A percentile compares a stretch with the other conserved stretches of the same genome.
Conservation (phyloP, 192 early-diverging fungal genomes). For the Coemansia sp. region DNA sequence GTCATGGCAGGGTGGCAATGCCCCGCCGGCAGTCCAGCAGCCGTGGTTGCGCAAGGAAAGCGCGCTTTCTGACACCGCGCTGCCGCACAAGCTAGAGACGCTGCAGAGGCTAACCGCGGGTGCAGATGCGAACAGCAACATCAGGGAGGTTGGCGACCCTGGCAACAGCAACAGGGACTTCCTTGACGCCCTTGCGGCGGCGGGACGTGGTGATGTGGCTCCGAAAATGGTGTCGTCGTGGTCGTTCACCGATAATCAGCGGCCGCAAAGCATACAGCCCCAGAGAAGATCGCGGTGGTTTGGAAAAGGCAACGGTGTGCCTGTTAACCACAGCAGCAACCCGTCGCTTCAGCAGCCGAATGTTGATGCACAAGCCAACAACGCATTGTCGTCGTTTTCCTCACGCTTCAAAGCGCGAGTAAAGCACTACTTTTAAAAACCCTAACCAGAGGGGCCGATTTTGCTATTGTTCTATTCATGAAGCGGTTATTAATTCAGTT, state of each 20-base stretch:
- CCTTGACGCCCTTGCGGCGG: constrained; percentile 6
- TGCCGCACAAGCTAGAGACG: constrained; percentile 13
- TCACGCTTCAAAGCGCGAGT: constrained; percentile 32
- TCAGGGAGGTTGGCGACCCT: background rate
- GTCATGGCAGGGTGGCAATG: constrained; percentile 42
- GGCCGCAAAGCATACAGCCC: constrained; percentile 45
- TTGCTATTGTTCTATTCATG: no score
- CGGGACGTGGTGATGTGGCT: background rate
- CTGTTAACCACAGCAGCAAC: constrained; percentile 1
- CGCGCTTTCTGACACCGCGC: constrained; percentile 40
- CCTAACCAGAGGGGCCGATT: no score
- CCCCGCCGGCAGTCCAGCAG: constrained; percentile 13
- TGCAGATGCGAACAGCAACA: background rate
- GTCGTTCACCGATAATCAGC: constrained; percentile 30
- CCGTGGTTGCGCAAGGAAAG: constrained; percentile 47
- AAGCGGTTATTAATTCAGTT: no score
- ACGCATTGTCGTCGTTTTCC: constrained; percentile 10
- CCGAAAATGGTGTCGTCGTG: constrained; percentile 35
- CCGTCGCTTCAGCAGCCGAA: background rate
- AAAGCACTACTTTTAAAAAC: no score
- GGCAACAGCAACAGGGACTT: background rate
- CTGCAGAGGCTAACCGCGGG: constrained; percentile 1
- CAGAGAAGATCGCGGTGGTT: constrained; percentile 33
- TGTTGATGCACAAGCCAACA: background rate
- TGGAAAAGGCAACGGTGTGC: constrained; percentile 4